Evolutionary conservation across 2,329 filamentous ascomycete genomes (phyloP), one percentile per base, ranked within the genome.

Genomic region (Incumbomyces lentus): DNA sequence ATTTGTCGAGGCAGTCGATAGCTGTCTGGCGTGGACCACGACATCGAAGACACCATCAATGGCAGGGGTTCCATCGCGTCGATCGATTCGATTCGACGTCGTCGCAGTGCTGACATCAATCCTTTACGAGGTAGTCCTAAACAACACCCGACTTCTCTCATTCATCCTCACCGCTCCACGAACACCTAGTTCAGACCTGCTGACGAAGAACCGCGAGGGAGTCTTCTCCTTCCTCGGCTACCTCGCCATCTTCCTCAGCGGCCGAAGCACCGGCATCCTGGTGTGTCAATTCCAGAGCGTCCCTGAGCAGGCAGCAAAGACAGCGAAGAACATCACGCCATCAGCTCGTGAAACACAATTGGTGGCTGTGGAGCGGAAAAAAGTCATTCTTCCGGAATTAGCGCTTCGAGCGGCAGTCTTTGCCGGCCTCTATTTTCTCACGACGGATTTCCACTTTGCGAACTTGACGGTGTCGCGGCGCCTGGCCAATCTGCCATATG

Each of bases 211-310:
- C 61, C 78, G 90, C 19, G 92, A 98, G 64, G 92, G 92, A 0
- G 74, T 98, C n/a, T 95, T 90, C 64, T 95, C 88, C 45, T 95
- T 96, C 64, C 67, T 86, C 41, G 92, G 92, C 3, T 98, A 98
- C 61, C 75, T 98, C 38, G 84, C 90, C 39, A 95, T 98, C 49
- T 98, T 95, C 64, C 78, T 98, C 33, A 81, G 86, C 1, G 92
- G 92, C 2, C 87, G 93, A 61, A 84, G 85, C 34, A 78, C 82
- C 14, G 92, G 92, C 41, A 81, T 89, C 65, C 78, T 82, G 51
- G 76, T 92, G 49, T 76, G 96, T 32, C 86, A 86, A 18, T 44
- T 37, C 16, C 46, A 39, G 11, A 8, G 12, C 17, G 13, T 7
- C 2, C 13, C 14, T n/a, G 18, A 13, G 14, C 32, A 40, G 14